Evolutionary conservation across 306 rosid species (phyloP).

Genomic region (Castanea sativa): DNA sequence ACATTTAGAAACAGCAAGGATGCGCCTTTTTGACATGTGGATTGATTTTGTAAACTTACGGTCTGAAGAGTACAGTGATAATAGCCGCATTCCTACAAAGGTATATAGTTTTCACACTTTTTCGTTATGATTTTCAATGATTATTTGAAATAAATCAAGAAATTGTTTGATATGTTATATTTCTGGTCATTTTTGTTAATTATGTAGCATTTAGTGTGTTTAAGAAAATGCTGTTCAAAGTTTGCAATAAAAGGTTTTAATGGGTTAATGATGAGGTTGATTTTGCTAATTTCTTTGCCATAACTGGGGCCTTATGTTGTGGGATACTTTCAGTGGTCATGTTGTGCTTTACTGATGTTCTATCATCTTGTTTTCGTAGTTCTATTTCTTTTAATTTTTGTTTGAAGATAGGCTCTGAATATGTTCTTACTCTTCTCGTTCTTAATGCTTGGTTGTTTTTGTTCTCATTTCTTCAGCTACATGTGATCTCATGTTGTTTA

Average conservation of each 20-base stretch:
- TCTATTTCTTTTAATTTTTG: background rate
- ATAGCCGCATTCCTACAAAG: slow-evolving; percentile 90
- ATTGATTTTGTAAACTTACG: slow-evolving; percentile 91
- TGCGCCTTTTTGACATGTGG: slow-evolving; percentile 81
- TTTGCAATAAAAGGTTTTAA: background rate
- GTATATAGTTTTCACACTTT: slow-evolving; percentile 17
- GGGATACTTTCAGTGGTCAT: background rate
- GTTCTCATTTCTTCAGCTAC: background rate
- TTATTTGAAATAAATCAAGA: background rate
- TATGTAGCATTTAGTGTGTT: background rate
- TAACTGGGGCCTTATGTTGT: background rate
- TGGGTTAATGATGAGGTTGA: background rate
- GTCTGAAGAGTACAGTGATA: slow-evolving; percentile 81
- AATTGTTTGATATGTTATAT: background rate
- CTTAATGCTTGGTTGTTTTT: background rate
- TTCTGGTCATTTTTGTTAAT: background rate
- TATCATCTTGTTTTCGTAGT: background rate
- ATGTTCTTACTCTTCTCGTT: background rate
- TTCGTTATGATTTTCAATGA: background rate
- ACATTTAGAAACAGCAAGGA: slow-evolving; percentile 97
- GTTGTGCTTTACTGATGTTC: background rate
- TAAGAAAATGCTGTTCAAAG: background rate
- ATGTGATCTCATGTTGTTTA: background rate
- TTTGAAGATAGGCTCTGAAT: background rate
- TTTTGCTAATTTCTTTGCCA: background rate